phyloP scores from a whole-genome alignment of 192 early-diverging fungal genomes.

The Rhizoclosmatium sp. region DNA sequence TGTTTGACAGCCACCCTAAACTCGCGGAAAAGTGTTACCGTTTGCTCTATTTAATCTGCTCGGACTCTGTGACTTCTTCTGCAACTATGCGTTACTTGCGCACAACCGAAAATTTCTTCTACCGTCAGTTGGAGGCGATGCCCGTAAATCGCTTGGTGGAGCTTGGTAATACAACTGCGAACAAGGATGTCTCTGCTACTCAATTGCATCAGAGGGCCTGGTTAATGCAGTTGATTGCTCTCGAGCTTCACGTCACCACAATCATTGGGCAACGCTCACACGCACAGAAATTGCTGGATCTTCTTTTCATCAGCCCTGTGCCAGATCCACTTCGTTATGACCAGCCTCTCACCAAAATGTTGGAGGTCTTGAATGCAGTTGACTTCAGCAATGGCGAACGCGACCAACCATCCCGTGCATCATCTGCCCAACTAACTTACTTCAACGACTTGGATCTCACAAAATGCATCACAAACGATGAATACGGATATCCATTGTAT shows the following conservation, averaged over 20 bases:
- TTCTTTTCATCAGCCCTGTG: slow-evolving; percentile 52
- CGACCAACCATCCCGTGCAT: not conserved
- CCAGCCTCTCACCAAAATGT: slow-evolving; percentile 75
- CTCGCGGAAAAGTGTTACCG: slow-evolving; percentile 90
- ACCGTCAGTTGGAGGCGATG: slow-evolving; percentile 65
- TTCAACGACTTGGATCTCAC: slow-evolving; percentile 36
- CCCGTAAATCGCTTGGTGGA: slow-evolving; percentile 39
- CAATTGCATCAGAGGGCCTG: slow-evolving; percentile 85
- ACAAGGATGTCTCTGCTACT: slow-evolving; percentile 20
- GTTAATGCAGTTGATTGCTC: slow-evolving; percentile 84
- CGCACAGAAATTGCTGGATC: slow-evolving; percentile 54
- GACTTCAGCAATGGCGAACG: slow-evolving; percentile 57
- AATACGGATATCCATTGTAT: slow-evolving; percentile 57
- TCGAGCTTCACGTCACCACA: slow-evolving; percentile 83
- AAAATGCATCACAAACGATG: slow-evolving; percentile 30
- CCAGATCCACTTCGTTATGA: slow-evolving; percentile 43
- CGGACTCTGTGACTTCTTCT: slow-evolving; percentile 69
- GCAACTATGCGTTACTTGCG: slow-evolving; percentile 83
- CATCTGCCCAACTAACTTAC: not conserved
- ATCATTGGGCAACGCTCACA: slow-evolving; percentile 48
- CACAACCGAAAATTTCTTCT: slow-evolving; percentile 79
- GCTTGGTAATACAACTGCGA: not conserved
- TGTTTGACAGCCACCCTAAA: slow-evolving; percentile 75
- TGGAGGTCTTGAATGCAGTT: slow-evolving; percentile 76
- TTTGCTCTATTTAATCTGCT: slow-evolving; percentile 83